These are phyloP conservation scores for Fraxinus ornus DNA, from an alignment of 305 asterid species.

Conservation along the genomic window DNA sequence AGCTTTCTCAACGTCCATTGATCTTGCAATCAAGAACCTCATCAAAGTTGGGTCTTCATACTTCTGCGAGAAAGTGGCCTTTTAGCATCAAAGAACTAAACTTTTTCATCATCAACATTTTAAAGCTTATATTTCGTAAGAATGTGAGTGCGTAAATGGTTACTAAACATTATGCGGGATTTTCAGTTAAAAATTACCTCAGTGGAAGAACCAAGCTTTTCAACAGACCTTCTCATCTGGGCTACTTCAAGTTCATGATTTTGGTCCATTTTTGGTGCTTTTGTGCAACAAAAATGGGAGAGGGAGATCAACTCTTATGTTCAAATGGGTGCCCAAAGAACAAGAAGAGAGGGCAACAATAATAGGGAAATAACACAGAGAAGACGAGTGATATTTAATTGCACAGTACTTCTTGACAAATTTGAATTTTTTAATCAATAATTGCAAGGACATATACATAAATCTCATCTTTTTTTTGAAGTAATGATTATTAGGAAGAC, in stretches of 20 bases:
- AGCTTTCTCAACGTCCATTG: slow-evolving; percentile 63
- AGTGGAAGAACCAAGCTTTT: slow-evolving; percentile 61
- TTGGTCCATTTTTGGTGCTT: slow-evolving; percentile 40
- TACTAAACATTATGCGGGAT: background rate
- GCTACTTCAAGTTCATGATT: slow-evolving; percentile 42
- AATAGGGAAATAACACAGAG: background rate
- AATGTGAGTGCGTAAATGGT: background rate
- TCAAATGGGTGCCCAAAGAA: background rate
- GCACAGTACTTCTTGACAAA: background rate
- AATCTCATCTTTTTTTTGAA: background rate
- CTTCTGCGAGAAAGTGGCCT: slow-evolving; percentile 35
- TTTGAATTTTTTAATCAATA: background rate
- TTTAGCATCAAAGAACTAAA: background rate
- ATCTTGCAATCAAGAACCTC: slow-evolving; percentile 93
- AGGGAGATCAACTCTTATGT: background rate
- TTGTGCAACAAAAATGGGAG: background rate
- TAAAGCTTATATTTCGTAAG: background rate
- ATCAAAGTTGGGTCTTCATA: slow-evolving; percentile 58
- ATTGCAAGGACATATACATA: background rate
- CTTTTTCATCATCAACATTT: background rate
- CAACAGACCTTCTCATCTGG: slow-evolving; percentile 61
- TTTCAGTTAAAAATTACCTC: slow-evolving; percentile 33
- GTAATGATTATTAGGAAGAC: background rate
- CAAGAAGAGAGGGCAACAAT: background rate
- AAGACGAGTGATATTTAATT: background rate